Conservation (phyloP, 2,329 filamentous ascomycete species). For the Acrocalymma vagum region DNA sequence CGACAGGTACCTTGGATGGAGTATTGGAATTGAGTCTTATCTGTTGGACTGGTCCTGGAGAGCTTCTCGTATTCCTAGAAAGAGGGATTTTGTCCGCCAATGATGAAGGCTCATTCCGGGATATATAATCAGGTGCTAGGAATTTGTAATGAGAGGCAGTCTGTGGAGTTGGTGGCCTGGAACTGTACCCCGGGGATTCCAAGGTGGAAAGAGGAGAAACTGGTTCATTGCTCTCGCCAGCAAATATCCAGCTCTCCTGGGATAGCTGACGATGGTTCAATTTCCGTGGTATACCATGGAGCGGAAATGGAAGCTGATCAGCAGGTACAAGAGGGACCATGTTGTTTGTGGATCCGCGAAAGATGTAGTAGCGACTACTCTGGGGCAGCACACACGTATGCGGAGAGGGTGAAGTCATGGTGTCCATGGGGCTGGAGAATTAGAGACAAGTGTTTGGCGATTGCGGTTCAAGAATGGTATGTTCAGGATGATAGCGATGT, state of each 20-base stretch:
- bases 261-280: constrained; percentile 37
- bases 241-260: constrained; percentile 33
- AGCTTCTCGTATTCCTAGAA: too few relatives aligned
- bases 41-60: too few relatives aligned
- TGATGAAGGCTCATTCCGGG: too few relatives aligned
- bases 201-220: constrained; percentile 16
- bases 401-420: constrained; percentile 13
- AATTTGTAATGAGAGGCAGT: background rate
- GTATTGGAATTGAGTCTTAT: too few relatives aligned
- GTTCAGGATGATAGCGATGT: too few relatives aligned
- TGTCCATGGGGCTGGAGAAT: too few relatives aligned
- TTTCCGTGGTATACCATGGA: constrained; percentile 46
- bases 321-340: constrained; percentile 52
- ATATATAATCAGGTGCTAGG: constrained; percentile 8
- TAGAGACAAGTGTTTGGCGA: too few relatives aligned
- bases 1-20: too few relatives aligned
- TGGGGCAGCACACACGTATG: constrained; percentile 13
- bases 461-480: too few relatives aligned
- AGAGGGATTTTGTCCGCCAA: too few relatives aligned
- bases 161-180: too few relatives aligned
- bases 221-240: constrained; percentile 21
- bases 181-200: too few relatives aligned
- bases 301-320: constrained; percentile 54
- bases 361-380: constrained; percentile 47
- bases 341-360: constrained; percentile 39